Base-by-base conservation (phyloP, 257 asterid genomes). In the Eucommia ulmoides region DNA sequence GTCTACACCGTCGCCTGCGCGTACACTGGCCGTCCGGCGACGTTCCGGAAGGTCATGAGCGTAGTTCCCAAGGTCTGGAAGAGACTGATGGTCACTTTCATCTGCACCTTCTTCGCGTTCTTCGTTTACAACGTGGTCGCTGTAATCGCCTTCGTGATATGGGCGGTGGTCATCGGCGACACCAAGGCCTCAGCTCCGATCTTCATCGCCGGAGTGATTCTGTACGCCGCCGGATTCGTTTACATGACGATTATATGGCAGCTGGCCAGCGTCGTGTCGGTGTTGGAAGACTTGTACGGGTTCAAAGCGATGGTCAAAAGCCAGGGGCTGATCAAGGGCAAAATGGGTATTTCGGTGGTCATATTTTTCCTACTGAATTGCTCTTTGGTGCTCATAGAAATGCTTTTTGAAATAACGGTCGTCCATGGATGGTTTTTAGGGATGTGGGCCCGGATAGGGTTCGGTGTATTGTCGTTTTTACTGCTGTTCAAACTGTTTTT, bases 231-330 rank as follows among this genome's bases (percentile, higher is more conserved):
- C 18, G 72, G 67, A 10, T 66, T 54, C 19, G 55, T 60, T 38
- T 66, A 21, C 33, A 35, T 46, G 0, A 66, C 67, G 63, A 45
- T 60, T 49, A 14, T 66, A 23, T 55, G 67, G 67, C 72, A 66
- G 45, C 38, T 66, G 60, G 72, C 67, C 1, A 60, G 52, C 38
- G 72, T 55, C 63, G 58, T 66, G 3, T 60, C 67, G 3, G 67
- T 66, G 15, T 54, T 66, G 64, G 72, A 60, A 41, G 55, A 60
- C 15, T 52, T 33, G 8, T 55, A 53, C 46, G 72, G 67, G 33
- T 19, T 55, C 48, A 60, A 42, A 23, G 72, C 72, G 29, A 33
- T 66, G 67, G 46, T 66, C 23, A 66, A 21, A 60, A 50, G 67
- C 60, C 20, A 14, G 29, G 45, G 5, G n/a, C 3, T 66, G 42